Conservation (phyloP, 164 flowering plant genomes). For the Vitis riparia region DNA sequence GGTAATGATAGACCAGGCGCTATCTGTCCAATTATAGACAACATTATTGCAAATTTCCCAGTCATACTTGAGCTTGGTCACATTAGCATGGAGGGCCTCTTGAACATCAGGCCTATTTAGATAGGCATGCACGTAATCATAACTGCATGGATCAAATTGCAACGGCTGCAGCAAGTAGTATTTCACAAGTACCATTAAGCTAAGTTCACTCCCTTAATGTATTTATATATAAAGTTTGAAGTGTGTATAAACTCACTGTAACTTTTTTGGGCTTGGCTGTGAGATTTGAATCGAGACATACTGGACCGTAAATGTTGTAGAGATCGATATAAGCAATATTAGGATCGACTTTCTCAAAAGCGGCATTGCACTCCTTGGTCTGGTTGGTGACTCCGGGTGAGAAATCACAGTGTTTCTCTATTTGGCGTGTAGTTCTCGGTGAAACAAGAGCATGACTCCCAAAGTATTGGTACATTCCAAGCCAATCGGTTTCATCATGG, state of each 20-base stretch:
- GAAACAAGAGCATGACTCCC: conserved; percentile 64
- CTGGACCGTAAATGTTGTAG: conserved; percentile 70
- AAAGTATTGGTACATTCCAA: conserved; percentile 63
- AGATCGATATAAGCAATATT: conserved; percentile 28
- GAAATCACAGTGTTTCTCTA: conserved; percentile 48
- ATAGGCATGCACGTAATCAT: conserved; percentile 32
- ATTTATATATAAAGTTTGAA: too few relatives aligned
- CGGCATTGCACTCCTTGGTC: conserved; percentile 16
- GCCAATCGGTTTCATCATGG: conserved; percentile 51
- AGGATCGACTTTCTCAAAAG: not conserved
- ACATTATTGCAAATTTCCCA: conserved; percentile 46
- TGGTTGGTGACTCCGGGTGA: conserved; percentile 19
- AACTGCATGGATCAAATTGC: conserved; percentile 47
- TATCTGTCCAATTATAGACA: conserved; percentile 28
- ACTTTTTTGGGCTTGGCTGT: conserved; percentile 40
- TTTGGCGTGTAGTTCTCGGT: conserved; percentile 14
- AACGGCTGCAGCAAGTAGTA: conserved; percentile 17
- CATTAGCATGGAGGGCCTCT: conserved; percentile 58
- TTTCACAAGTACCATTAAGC: too few relatives aligned
- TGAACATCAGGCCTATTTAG: conserved; percentile 54
- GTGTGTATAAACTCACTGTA: conserved; percentile 23
- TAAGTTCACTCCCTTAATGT: too few relatives aligned
- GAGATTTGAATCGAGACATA: conserved; percentile 34
- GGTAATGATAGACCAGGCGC: conserved; percentile 36
- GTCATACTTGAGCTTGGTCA: conserved; percentile 30